These are phyloP conservation scores for Dalechampia spathulata DNA, from an alignment of 441 rosid genomes.

Conservation along the genomic window DNA sequence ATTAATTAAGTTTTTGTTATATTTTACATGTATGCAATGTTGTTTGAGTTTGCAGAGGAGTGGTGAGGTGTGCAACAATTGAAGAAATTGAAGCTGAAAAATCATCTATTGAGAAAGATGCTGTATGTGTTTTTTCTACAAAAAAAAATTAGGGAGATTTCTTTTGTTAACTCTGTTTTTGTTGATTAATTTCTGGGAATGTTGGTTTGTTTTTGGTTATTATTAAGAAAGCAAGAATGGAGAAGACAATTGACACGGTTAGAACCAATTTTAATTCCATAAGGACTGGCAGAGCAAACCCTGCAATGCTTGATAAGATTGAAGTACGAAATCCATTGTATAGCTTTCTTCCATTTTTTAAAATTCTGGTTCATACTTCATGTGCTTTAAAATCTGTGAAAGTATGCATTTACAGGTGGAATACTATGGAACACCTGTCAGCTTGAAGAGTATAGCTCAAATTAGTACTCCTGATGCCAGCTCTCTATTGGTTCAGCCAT, in stretches of 20 bases:
- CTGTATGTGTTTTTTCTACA: constrained; percentile 41
- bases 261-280: constrained; percentile 64
- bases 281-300: constrained; percentile 78
- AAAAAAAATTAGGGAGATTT: no score
- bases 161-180: background rate
- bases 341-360: no score
- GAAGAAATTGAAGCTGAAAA: constrained; percentile 86
- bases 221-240: constrained; percentile 78
- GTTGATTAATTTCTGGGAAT: background rate
- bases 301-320: constrained; percentile 75
- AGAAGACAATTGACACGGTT: constrained; percentile 72
- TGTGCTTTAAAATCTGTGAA: no score
- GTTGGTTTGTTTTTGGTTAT: constrained; percentile 1
- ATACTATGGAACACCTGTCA: constrained; percentile 88
- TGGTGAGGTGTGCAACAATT: constrained; percentile 58
- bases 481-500: constrained; percentile 87
- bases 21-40: background rate
- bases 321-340: no score
- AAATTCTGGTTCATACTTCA: no score
- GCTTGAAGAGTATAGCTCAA: constrained; percentile 90
- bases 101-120: constrained; percentile 62
- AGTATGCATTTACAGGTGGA: constrained; percentile 50
- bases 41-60: constrained; percentile 26
- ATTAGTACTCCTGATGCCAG: constrained; percentile 80
- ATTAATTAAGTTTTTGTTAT: background rate